Base-by-base conservation (phyloP, 306 rosid genomes). In the Echinosophora koreensis region DNA sequence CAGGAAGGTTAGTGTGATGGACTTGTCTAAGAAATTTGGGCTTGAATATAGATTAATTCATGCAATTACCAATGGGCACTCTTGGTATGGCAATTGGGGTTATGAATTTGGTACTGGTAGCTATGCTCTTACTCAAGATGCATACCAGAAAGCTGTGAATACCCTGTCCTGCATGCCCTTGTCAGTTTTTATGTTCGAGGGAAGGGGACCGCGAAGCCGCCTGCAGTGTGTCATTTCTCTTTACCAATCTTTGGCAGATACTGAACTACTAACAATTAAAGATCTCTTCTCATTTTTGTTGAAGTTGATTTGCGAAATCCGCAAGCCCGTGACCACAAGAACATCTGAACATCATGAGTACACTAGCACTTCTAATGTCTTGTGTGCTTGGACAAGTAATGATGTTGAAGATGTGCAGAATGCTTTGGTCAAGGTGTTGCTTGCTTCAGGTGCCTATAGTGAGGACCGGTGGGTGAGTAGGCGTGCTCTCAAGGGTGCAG, bases 41-140 rank as follows among this genome's bases (percentile, higher is more conserved):
- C 47, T 84, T 71, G 97, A 91, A 47, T 87, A 86, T 77, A 86
- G 94, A 13, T 34, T 91, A 77, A 85, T 91, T 71, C 88, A 89
- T 78, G 86, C 92, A 34, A 59, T 91, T 56, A 83, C 86, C 52
- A 63, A 81, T 0, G 90, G 90, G 1, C 79, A 50, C 38, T 84
- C 92, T 0, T 91, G 97, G 97, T 91, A 87, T 69, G 94, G 97
- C 6, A 80, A 86, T 67, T 91, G 97, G 97, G 92, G 88, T 62
- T 91, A 91, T 77, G 81, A 86, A 55, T 91, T 89, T 86, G 90
- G 92, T 3, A 80, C 86, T 6, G 97, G 97, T 10, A 79, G 94
- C 76, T 91, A 91, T 81, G 97, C 89, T 37, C 87, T 89, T 39
- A 91, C 94, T 2, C 84, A 81, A 38, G 85, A 89, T 14, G 86